These are phyloP conservation scores for Solanum virginianum DNA, from an alignment of 257 asterid genomes.

Conservation along the genomic window DNA sequence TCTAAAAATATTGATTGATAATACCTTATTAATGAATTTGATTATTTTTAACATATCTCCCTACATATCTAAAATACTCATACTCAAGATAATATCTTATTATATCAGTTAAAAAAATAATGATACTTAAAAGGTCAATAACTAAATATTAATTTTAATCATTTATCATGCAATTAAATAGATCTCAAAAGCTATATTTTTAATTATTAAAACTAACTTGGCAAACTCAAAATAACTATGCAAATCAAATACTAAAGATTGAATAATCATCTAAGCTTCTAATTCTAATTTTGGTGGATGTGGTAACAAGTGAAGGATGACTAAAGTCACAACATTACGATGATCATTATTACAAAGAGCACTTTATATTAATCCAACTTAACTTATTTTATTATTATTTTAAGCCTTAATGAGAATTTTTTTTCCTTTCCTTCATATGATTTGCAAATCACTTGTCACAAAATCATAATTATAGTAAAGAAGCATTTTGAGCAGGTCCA, in stretches of 20 bases:
- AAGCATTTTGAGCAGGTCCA: not conserved
- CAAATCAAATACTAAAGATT: not conserved
- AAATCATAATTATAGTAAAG: not conserved
- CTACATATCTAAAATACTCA: too few relatives aligned
- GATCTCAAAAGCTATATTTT: not conserved
- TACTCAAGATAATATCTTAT: too few relatives aligned
- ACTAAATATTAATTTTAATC: not conserved
- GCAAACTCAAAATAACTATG: too few relatives aligned
- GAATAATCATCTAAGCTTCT: not conserved
- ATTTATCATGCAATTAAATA: not conserved
- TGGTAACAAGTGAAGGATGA: not conserved
- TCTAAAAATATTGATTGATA: too few relatives aligned
- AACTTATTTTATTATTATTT: not conserved
- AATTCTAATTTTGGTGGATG: not conserved
- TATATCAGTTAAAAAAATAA: too few relatives aligned
- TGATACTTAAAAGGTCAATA: too few relatives aligned
- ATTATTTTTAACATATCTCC: too few relatives aligned
- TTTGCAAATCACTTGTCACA: not conserved
- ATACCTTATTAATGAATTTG: too few relatives aligned
- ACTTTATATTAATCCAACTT: not conserved
- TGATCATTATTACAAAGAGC: not conserved
- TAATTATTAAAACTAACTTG: not conserved
- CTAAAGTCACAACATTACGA: not conserved
- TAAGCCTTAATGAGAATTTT: not conserved
- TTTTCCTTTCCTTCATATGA: not conserved